Evolutionary conservation across 495 filamentous ascomycete species (phyloP), one percentile per base, ranked within the genome.

Genomic region (Terfezia claveryi): DNA sequence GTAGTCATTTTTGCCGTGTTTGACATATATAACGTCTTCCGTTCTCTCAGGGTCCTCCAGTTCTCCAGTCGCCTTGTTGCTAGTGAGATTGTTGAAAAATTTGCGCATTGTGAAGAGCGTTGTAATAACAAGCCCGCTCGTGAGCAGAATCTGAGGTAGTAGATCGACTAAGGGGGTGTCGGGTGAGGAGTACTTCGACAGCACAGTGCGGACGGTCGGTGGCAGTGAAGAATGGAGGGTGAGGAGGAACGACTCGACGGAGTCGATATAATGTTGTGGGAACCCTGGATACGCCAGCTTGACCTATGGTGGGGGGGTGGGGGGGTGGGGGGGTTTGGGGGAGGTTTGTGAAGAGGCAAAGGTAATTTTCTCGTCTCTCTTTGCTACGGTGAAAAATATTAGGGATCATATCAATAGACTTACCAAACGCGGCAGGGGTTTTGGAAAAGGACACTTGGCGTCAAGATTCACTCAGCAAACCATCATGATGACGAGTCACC

Each of bases 1-100:
- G 55, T 59, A 56, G 37, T 65, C 62, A 27, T 61, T 58, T 12
- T 38, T 55, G 9, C 55, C 63, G 50, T 65, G 57, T 36, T 58
- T 64, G 36, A 65, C 9, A 10, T 16, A 56, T 3, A 65, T 23
- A 11, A 55, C 53, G 41, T 65, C 63, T 14, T 59, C 54, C 27
- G 44, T 37, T 9, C 63, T 36, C 46, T 55, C 14, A 0, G 63
- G 63, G 51, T 62, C 41, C 8, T 46, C 41, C 41, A 9, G 4
- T 14, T 14, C 14, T 20, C 41, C 63, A 27, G 27, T 44, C 23
- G 38, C 46, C 23, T 62, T 54, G 9, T 62, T 62, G 23, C 62
- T 52, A 23, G 62, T 65, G 23, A 55, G 57, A 20, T 41, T 36
- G 7, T 38, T 46, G 53, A 44, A 14, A n/a, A 23, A 20, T 23